Percentiles rank a stretch among this genome's conserved stretches.
Evolutionary conservation across 2,329 filamentous ascomycete genomes (phyloP).

Genomic region (Pleurostoma richardsiae): DNA sequence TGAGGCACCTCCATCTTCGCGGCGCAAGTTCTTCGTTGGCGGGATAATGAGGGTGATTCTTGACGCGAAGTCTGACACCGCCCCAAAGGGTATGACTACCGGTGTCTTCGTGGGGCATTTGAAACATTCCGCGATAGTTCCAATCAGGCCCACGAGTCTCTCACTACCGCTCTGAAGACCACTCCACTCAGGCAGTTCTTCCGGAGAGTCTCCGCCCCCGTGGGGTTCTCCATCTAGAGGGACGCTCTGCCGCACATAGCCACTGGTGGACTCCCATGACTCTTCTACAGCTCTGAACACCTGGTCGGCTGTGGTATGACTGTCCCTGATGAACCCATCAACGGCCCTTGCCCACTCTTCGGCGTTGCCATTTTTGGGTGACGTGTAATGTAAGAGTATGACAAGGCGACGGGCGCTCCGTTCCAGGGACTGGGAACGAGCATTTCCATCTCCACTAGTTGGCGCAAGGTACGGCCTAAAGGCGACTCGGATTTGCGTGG

Average conservation of each 20-base stretch:
- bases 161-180: conserved; percentile 71
- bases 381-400: conserved; percentile 71
- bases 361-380: conserved; percentile 70
- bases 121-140: conserved; percentile 60
- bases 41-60: conserved; percentile 64
- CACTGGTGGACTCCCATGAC: conserved; percentile 68
- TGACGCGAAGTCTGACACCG: conserved; percentile 62
- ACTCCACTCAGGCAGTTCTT: conserved; percentile 63
- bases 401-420: conserved; percentile 59
- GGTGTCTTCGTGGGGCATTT: conserved; percentile 57
- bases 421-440: conserved; percentile 47
- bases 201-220: conserved; percentile 38
- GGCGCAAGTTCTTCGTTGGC: conserved; percentile 36
- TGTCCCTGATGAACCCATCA: conserved; percentile 53
- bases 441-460: conserved; percentile 45
- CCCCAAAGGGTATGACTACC: conserved; percentile 63
- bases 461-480: conserved; percentile 58
- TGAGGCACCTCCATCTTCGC: conserved; percentile 45
- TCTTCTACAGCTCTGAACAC: conserved; percentile 76
- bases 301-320: conserved; percentile 69
- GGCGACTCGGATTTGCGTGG: conserved; percentile 60
- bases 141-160: conserved; percentile 61
- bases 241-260: conserved; percentile 35
- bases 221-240: conserved; percentile 39
- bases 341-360: conserved; percentile 75